Conservation (phyloP, 2,329 filamentous ascomycete genomes). For the Alternaria sp. region DNA sequence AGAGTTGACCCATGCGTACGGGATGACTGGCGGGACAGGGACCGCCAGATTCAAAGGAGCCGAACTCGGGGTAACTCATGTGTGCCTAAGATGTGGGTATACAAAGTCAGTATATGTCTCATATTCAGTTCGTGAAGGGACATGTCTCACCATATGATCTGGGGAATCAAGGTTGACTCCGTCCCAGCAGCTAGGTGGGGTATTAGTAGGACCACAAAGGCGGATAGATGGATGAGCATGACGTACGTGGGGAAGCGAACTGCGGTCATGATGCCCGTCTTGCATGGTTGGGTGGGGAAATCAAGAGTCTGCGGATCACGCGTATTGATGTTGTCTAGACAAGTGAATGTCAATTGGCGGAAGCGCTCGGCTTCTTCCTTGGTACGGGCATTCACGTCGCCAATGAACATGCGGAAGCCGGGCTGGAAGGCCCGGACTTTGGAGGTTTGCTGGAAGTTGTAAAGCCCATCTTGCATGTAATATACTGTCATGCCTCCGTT, state of each 20-base stretch:
- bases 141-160: constrained; percentile 41
- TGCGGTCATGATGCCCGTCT: constrained; percentile 55
- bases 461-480: constrained; percentile 41
- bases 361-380: constrained; percentile 49
- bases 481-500: constrained; percentile 42
- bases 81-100: constrained; percentile 8
- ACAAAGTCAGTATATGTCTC: too few relatives aligned
- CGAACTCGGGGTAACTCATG: constrained; percentile 33
- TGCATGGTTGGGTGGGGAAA: constrained; percentile 52
- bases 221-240: neutral
- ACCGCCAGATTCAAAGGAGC: constrained; percentile 45
- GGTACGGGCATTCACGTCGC: constrained; percentile 37
- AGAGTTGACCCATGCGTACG: constrained; percentile 33
- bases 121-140: too few relatives aligned
- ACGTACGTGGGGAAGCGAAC: constrained; percentile 50
- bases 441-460: constrained; percentile 36
- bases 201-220: neutral
- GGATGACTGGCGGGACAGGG: constrained; percentile 63
- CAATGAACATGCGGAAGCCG: constrained; percentile 40
- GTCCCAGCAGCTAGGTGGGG: constrained; percentile 29
- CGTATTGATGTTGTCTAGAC: constrained; percentile 51
- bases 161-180: constrained; percentile 34
- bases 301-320: constrained; percentile 52
- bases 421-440: constrained; percentile 55
- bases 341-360: constrained; percentile 57